Base-by-base conservation (phyloP, 2,329 filamentous ascomycete genomes). In the Alternaria arborescens region DNA sequence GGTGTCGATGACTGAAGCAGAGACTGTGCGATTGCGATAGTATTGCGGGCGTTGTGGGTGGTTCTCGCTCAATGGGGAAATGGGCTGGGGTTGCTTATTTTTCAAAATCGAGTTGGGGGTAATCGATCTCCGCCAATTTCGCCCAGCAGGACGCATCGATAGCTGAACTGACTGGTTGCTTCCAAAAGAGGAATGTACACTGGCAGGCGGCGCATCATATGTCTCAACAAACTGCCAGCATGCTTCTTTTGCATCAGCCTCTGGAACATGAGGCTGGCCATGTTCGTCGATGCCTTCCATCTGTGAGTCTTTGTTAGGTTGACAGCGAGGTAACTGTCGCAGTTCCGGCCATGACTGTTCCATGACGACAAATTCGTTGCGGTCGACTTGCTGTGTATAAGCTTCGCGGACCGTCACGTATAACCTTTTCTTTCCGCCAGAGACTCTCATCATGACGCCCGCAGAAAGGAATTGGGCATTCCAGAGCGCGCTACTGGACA, bases 321-420 rank as follows among this genome's bases (percentile, higher is more conserved):
- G 85, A 20, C 86, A 81, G 5, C 87, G 83, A 50, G 85, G 87
- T 24, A 93, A 80, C 67, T 88, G 84, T 34, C 88, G 86, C 10
- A 94, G 77, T 46, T 84, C 85, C 67, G 88, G 88, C 91, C 91
- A 94, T 1, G 87, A 56, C 48, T 63, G 60, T 20, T 63, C 60
- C 52, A 60, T 60, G 8, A 57, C 52, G 14, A 60, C 32, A 30
- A 63, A 63, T 20, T 63, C 57, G 11, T 60, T 61, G 6, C 58
- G 58, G 32, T 82, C 78, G 14, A 80, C 76, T 62, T 88, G 86
- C 71, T 94, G 91, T 3, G 91, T 79, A 66, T 94, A 94, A 1
- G 89, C 89, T 66, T 91, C 88, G 4, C 89, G 86, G 60, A 92
- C 89, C 1, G 91, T 94, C 59, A 94, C 84, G 77, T 91, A 94